These are phyloP conservation scores for Cicer pinnatifidum DNA, from an alignment of 306 rosid genomes.

Conservation along the genomic window DNA sequence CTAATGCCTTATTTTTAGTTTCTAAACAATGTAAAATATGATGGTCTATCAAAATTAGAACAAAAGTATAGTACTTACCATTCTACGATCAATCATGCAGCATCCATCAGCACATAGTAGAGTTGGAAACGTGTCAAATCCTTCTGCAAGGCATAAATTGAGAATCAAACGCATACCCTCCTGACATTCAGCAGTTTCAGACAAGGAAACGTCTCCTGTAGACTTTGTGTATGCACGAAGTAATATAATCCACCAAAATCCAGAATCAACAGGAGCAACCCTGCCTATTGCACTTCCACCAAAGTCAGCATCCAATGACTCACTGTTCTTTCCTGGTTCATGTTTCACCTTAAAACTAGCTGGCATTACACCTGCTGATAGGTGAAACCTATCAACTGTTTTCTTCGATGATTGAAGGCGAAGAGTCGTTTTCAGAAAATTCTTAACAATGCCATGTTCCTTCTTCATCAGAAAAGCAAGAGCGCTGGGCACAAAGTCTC, in stretches of 20 bases:
- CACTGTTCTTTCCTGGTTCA: constrained; percentile 69
- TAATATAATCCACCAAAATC: constrained; percentile 97
- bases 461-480: constrained; percentile 83
- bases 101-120: constrained; percentile 95
- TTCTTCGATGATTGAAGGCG: constrained; percentile 91
- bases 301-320: constrained; percentile 80
- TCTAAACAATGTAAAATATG: too few species aligned
- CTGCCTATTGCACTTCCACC: constrained; percentile 97
- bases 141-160: constrained; percentile 83
- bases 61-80: constrained; percentile 61
- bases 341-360: constrained; percentile 92
- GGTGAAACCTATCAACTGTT: constrained; percentile 76
- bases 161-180: constrained; percentile 91
- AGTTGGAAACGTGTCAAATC: constrained; percentile 91
- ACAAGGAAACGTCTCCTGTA: constrained; percentile 85
- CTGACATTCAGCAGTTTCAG: constrained; percentile 83
- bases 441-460: constrained; percentile 77
- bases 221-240: constrained; percentile 91
- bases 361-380: constrained; percentile 98
- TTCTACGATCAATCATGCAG: constrained; percentile 96
- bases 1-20: too few species aligned
- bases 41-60: neutral
- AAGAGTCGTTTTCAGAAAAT: constrained; percentile 74
- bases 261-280: constrained; percentile 98
- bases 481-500: constrained; percentile 93